Evolutionary conservation across 2,329 filamentous ascomycete species (phyloP).

Genomic region (Colletotrichum caudatum): DNA sequence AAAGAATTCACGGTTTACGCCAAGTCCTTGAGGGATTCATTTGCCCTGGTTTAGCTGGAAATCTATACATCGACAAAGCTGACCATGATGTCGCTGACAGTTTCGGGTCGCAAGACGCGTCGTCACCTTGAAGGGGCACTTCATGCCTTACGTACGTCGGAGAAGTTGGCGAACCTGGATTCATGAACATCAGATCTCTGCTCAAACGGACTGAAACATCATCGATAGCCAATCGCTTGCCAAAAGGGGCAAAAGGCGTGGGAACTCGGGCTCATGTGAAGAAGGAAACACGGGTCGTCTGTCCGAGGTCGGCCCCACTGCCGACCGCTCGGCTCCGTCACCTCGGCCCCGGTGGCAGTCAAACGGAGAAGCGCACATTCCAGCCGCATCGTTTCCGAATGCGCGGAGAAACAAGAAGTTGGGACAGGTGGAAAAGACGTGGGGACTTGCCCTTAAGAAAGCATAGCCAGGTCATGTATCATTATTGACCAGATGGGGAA

Average conservation of each 20-base stretch:
- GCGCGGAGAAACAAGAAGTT: slow-evolving; percentile 29
- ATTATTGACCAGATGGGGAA: not conserved
- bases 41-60: no score
- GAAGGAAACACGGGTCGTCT: not conserved
- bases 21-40: no score
- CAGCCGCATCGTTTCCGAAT: not conserved
- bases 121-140: no score
- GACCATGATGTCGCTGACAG: no score
- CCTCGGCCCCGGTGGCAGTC: not conserved
- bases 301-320: not conserved
- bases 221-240: not conserved
- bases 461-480: not conserved
- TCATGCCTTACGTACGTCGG: no score
- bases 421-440: not conserved
- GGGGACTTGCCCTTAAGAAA: slow-evolving; percentile 20
- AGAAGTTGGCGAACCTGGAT: no score
- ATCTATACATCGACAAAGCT: no score
- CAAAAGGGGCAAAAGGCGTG: not conserved
- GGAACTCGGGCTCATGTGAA: not conserved
- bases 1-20: no score
- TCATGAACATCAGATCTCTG: not conserved
- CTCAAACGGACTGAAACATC: not conserved
- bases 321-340: not conserved
- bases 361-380: not conserved
- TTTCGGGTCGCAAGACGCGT: no score